Base-by-base conservation (phyloP, 2,329 filamentous ascomycete genomes). In the Fusarium sp. region DNA sequence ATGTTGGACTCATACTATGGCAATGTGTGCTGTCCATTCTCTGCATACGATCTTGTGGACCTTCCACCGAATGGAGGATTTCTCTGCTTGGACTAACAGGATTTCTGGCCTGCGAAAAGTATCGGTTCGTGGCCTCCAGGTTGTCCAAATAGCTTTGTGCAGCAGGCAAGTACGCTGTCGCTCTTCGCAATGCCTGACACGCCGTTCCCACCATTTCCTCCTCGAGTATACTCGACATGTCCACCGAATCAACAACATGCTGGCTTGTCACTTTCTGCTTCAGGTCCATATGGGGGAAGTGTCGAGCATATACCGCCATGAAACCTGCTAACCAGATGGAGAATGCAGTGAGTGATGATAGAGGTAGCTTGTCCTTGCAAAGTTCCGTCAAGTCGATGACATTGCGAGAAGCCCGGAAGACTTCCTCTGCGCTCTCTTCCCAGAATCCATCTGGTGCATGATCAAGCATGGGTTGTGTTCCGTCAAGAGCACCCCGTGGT, bases 211-310 rank as follows among this genome's bases (percentile, higher is more conserved):
- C 62, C 12, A 59, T 56, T 12, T 30, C 55, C 4, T 59, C 59
- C 41, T 66, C 56, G 4, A 66, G 23, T 4, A 61, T 46, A 27
- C 47, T 63, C 28, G 45, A 7, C 4, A 27, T 51, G 10, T 51
- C 18, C 13, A 7, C 34, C 7, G 9, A 27, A 16, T 13, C 23
- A 21, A 42, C 13, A 2, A 42, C 8, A 9, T 41, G 34, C 8
- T 41, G 49, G 20, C 51, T 58, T 13, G 43, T 40, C 55, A 69
- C 60, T 16, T 55, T 43, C 34, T 55, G 79, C 13, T 86, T 80
- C 2, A 81, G 82, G 71, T 93, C 91, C 88, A 93, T 92, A 60
- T 87, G 85, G 0, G 89, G 89, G 59, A 93, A 93, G 73, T 89
- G 87, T 46, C 84, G 82, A 13, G 87, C 88, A 75, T 93, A 93